Evolutionary conservation across 177 flowering plant species (phyloP), one percentile per base, ranked within the genome.

Genomic region (Tripterygium wilfordii): DNA sequence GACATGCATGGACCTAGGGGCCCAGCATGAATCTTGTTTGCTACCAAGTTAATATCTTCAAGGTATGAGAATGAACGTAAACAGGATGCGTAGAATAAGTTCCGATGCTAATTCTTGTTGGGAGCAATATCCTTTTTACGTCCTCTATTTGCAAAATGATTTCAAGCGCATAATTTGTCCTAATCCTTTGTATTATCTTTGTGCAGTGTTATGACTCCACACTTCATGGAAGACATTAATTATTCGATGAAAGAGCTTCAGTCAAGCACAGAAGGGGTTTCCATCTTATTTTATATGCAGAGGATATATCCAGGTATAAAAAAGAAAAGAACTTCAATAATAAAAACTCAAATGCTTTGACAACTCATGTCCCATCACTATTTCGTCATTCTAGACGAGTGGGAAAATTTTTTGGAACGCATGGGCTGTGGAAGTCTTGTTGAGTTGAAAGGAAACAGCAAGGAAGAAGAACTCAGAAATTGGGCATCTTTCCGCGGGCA

Each of bases 401-500:
- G 92, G 86, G 72, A 70, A 51, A 88, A 88, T 59, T 91, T 91
- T 56, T 54, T 85, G 67, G 96, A 88, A 55, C 90, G 98, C 18
- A 65, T 83, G 67, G 83, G 67, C 15, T 71, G 71, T 65, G 79
- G 66, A 53, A 64, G 68, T 48, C 15, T 56, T 40, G 78, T 77
- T 45, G 70, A 31, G 2, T 36, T 60, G 23, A 51, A 60, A 53
- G 49, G 45, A 23, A 65, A 74, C 42, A 54, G 54, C 37, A 65
- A 63, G 46, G 72, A 63, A 28, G 79, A 79, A 56, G 78, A 80
- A 46, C 65, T 85, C 20, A 71, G 98, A 51, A 57, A 77, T 33
- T 92, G 96, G 96, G 91, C 94, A 57, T 85, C 96, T 27, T 85
- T 70, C 45, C 72, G 90, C 29, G 95, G 90, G 23, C 96, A 92